Conservation (phyloP, 768 basidiomycete species). For the Termitomyces sp. region DNA sequence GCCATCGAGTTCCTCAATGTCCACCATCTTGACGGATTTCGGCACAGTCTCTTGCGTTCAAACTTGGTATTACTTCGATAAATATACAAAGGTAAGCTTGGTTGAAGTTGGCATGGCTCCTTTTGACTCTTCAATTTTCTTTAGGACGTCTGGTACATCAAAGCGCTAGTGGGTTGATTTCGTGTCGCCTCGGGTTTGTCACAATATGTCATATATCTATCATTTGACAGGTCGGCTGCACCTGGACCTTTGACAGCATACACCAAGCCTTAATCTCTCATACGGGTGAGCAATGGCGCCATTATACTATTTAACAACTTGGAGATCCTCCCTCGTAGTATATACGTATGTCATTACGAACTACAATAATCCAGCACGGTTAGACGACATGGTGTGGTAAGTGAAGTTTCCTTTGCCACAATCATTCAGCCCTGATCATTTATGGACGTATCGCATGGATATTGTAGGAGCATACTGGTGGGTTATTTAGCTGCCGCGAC, state of each 20-base stretch:
- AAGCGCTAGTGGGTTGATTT: constrained; percentile 34
- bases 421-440: background rate
- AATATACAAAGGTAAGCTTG: constrained; percentile 35
- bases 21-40: constrained; percentile 1
- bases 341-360: constrained; percentile 52
- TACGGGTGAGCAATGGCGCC: constrained; percentile 29
- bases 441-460: background rate
- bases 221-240: constrained; percentile 36
- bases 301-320: background rate
- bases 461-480: constrained; percentile 48
- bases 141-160: constrained; percentile 50
- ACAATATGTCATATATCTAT: background rate
- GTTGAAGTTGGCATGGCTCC: background rate
- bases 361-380: constrained; percentile 37
- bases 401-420: constrained; percentile 12
- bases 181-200: background rate
- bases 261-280: constrained; percentile 56
- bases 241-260: constrained; percentile 46
- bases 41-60: constrained; percentile 50
- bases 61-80: constrained; percentile 51
- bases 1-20: background rate
- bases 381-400: constrained; percentile 45
- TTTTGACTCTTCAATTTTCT: constrained; percentile 1
- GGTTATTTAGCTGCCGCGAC: constrained; percentile 8
- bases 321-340: constrained; percentile 27